Conservation (phyloP, 2,329 filamentous ascomycete species). For the Pseudogymnoascus sp. region DNA sequence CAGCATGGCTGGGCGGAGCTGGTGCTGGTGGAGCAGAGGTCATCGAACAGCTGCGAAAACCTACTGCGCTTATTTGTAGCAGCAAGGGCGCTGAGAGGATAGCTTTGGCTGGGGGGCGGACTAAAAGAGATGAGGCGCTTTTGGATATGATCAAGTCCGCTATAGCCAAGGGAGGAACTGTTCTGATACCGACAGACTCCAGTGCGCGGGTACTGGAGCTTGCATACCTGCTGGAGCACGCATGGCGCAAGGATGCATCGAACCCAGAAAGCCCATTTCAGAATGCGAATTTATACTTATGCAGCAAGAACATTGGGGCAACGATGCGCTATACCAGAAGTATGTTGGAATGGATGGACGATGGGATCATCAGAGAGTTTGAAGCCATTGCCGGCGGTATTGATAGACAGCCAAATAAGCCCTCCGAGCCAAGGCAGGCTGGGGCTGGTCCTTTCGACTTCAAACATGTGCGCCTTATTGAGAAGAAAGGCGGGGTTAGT, state of each 20-base stretch:
- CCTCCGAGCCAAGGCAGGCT: conserved; percentile 40
- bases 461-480: conserved; percentile 73
- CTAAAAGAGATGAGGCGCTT: conserved; percentile 78
- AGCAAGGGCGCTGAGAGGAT: conserved; percentile 70
- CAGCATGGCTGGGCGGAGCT: conserved; percentile 83
- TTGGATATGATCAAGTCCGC: conserved; percentile 76
- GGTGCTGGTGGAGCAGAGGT: conserved; percentile 79
- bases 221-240: conserved; percentile 85
- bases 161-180: conserved; percentile 76
- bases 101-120: conserved; percentile 64
- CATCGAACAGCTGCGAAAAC: conserved; percentile 86
- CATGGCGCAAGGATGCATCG: conserved; percentile 66
- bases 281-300: conserved; percentile 65
- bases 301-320: conserved; percentile 77
- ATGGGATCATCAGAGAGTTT: conserved; percentile 86
- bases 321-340: conserved; percentile 88
- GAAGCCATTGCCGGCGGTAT: conserved; percentile 53
- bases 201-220: conserved; percentile 91
- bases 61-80: conserved; percentile 89
- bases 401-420: conserved; percentile 38
- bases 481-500: conserved; percentile 73
- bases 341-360: conserved; percentile 99
- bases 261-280: conserved; percentile 46
- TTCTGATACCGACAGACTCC: conserved; percentile 89
- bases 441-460: conserved; percentile 78